These are phyloP conservation scores for Chalciporus chontae DNA, from an alignment of 768 basidiomycete genomes.

Conservation along the genomic window DNA sequence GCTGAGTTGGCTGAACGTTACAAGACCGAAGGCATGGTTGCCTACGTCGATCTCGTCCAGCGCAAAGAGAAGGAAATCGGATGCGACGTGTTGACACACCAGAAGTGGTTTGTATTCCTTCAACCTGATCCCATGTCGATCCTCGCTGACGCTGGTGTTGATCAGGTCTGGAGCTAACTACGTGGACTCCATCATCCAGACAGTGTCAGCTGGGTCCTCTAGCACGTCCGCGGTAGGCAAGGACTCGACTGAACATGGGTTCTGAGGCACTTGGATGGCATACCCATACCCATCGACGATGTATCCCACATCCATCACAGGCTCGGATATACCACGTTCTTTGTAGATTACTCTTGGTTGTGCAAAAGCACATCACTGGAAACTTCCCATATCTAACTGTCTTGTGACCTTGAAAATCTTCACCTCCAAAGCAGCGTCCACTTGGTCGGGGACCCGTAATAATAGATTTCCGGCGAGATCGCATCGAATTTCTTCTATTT, in stretches of 20 bases:
- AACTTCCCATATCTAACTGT: conserved; percentile 2
- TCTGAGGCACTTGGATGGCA: conserved; percentile 38
- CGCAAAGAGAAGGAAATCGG: conserved; percentile 85
- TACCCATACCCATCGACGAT: neutral
- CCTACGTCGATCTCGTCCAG: conserved; percentile 87
- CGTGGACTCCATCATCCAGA: conserved; percentile 80
- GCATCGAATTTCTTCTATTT: conserved; percentile 27
- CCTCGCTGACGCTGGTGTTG: neutral
- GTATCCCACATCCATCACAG: too few species aligned
- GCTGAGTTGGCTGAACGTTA: conserved; percentile 78
- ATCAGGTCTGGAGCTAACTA: conserved; percentile 87
- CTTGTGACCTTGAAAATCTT: conserved; percentile 43
- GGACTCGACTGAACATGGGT: conserved; percentile 87
- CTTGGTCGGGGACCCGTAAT: conserved; percentile 29
- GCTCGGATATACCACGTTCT: neutral
- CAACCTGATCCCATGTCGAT: neutral
- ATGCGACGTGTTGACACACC: conserved; percentile 88
- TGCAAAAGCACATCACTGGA: neutral
- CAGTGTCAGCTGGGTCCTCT: conserved; percentile 83
- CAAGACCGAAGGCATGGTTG: conserved; percentile 89
- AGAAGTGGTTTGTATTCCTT: conserved; percentile 69
- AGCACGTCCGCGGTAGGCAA: conserved; percentile 80
- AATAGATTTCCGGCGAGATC: conserved; percentile 12
- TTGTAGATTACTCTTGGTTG: neutral
- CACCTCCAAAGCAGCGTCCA: conserved; percentile 36